A percentile compares a stretch with the other conserved stretches of the same genome.
These are phyloP conservation scores for Globisporangium megalacanthum DNA, from an alignment of 352 stramenopile species.

Conservation along the genomic window DNA sequence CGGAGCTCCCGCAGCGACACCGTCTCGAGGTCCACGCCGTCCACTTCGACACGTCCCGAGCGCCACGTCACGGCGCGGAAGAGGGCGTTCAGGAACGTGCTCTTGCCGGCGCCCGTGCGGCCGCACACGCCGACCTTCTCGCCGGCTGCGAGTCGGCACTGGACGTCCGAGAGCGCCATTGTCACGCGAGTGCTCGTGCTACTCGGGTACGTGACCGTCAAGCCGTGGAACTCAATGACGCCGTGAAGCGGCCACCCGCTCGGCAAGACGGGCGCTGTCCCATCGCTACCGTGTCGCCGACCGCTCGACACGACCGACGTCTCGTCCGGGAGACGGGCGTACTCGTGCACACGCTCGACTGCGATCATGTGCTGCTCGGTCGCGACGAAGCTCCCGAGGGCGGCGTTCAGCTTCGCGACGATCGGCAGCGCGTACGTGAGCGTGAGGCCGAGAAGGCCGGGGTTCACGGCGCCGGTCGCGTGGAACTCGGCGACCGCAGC, in stretches of 20 bases:
- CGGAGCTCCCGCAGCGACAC: slow-evolving; percentile 66
- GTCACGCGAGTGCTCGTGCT: slow-evolving; percentile 8
- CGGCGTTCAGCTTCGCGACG: slow-evolving; percentile 82
- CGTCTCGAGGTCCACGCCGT: slow-evolving; percentile 55
- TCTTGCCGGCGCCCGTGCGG: slow-evolving; percentile 89
- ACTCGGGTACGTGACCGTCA: slow-evolving; percentile 41
- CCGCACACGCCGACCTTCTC: slow-evolving; percentile 83
- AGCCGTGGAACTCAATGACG: slow-evolving; percentile 37
- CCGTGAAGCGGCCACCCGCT: slow-evolving; percentile 40
- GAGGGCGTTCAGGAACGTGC: slow-evolving; percentile 75
- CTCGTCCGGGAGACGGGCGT: slow-evolving; percentile 49
- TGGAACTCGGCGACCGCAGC: slow-evolving; percentile 75
- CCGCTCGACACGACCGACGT: slow-evolving; percentile 20
- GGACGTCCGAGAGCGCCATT: slow-evolving; percentile 38
- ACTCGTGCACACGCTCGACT: slow-evolving; percentile 87
- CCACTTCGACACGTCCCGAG: slow-evolving; percentile 58
- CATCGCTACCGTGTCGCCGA: background rate
- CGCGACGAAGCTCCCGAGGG: slow-evolving; percentile 81
- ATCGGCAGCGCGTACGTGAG: slow-evolving; percentile 89
- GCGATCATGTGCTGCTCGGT: slow-evolving; percentile 91
- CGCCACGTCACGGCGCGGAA: slow-evolving; percentile 64
- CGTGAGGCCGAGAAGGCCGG: slow-evolving; percentile 81
- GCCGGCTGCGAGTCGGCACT: slow-evolving; percentile 36
- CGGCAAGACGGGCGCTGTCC: background rate
- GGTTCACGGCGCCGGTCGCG: slow-evolving; percentile 40